Base-by-base conservation (phyloP, 2,329 filamentous ascomycete species). In the Huntiella bhutanensis region DNA sequence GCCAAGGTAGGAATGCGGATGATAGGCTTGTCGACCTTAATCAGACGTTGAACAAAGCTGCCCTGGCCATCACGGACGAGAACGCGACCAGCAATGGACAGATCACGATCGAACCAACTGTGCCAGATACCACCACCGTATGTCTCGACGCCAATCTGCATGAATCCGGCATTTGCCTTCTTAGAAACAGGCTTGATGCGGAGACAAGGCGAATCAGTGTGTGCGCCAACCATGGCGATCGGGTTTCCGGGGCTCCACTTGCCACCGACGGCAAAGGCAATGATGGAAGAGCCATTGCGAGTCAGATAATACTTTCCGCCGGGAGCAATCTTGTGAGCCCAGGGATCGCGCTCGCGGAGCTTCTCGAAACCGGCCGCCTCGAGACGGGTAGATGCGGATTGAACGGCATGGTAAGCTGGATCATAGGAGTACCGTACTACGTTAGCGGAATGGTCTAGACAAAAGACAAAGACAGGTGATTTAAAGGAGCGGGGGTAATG, bases 81-180 rank as follows among this genome's bases (percentile, higher is more conserved):
- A 11, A 83, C 83, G 50, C 91, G 74, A 6, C 91, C 91, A 32
- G 91, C 91, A 46, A 96, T 77, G 55, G 83, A 82, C 51, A 98
- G 67, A 60, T 98, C 91, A 43, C 91, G 79, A 61, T 98, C 91
- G 58, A 98, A 98, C 91, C 82, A 98, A 41, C 84, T 93, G 63
- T 95, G 87, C 88, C 88, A 96, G 57, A 96, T 79, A 47, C 91
- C 91, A 51, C 91, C 91, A 45, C 91, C 91, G 58, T 98, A 98
- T 1, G 85, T 88, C 68, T 98, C 91, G 44, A 95, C 88, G 45
- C 87, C 91, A 48, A 98, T 79, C 64, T 98, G 91, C 52, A 95
- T 64, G 62, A 91, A 98, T 10, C 88, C 88, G 53, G 82, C 81
- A 47, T 74, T 77, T 57, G 75, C 73, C 65, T 88, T 91, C 65